Base-by-base conservation (phyloP, 177 flowering plant genomes). In the Telopea speciosissima region DNA sequence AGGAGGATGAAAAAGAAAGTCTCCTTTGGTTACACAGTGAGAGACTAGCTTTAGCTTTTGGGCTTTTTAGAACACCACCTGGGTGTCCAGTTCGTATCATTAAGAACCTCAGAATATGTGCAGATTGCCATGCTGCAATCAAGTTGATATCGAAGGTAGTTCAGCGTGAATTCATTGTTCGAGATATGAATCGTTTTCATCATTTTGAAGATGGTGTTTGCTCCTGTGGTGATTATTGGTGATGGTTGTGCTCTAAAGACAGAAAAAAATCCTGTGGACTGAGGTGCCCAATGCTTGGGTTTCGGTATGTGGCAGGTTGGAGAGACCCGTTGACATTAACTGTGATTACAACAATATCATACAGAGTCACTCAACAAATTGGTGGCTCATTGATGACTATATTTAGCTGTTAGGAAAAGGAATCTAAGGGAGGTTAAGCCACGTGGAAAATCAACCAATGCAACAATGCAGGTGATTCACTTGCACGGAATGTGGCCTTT, bases 21-120 rank as follows among this genome's bases (percentile, higher is more conserved):
- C 81, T 78, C 21, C 67, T 92, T 67, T 90, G 97, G 96, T 70
- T 83, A n/a, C 97, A 90, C 70, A 92, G 97, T 78, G 98, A 93
- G 79, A 89, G 95, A 72, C 74, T 93, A 66, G 98, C 97, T 54
- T 75, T 93, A 25, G 94, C 96, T 36, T 92, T 84, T 79, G 95
- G 83, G 54, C 73, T 94, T 49, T 24, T 89, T 31, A 80, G 77
- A 68, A 86, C 65, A 16, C 90, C 91, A 40, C 40, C 77, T 71
- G 84, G 85, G 72, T 74, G 85, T 70, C 84, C 84, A 13, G 82
- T 92, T 66, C 85, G 93, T 9, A 90, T 94, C 44, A 83, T 92
- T 11, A 89, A 94, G 77, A 94, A 92, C 76, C 94, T 94, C 13
- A 82, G 94, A 8, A 84, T 89, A 68, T 92, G 96, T 77, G 59